phyloP scores from a whole-genome alignment of 768 basidiomycete genomes.

The Pleurotus citrinopileatus region DNA sequence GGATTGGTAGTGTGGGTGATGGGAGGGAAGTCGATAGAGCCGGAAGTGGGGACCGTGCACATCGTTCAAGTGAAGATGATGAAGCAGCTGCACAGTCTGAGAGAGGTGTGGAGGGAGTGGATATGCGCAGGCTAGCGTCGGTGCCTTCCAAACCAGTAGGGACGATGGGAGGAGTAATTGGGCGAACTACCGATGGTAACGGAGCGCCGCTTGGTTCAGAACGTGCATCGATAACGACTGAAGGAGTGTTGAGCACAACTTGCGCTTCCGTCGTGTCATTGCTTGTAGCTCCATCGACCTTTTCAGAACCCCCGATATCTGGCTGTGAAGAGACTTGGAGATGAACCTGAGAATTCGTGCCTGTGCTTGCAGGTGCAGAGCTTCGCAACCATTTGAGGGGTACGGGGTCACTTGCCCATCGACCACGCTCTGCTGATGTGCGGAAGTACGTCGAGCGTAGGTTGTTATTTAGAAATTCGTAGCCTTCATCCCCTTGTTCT shows the following conservation, averaged over 20 bases:
- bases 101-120: constrained; percentile 21
- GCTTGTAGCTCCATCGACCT: background rate
- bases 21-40: constrained; percentile 10
- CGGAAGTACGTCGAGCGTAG: constrained; percentile 50
- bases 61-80: constrained; percentile 17
- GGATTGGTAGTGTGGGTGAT: background rate
- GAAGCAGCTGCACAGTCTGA: constrained; percentile 20
- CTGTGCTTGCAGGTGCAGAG: constrained; percentile 30
- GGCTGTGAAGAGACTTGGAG: background rate
- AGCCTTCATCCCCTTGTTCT: constrained; percentile 22
- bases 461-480: constrained; percentile 24
- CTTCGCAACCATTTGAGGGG: constrained; percentile 27
- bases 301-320: background rate
- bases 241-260: background rate
- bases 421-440: constrained; percentile 56
- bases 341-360: constrained; percentile 15
- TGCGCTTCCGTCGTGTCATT: background rate
- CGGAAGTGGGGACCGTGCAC: too few species aligned
- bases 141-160: constrained; percentile 21
- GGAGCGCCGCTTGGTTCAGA: constrained; percentile 2
- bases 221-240: background rate
- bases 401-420: constrained; percentile 53
- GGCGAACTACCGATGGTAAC: background rate
- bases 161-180: background rate
- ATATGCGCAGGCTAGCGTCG: constrained; percentile 32